These are phyloP conservation scores for Jackrogersella minutella DNA, from an alignment of 495 filamentous ascomycete genomes.

Conservation along the genomic window DNA sequence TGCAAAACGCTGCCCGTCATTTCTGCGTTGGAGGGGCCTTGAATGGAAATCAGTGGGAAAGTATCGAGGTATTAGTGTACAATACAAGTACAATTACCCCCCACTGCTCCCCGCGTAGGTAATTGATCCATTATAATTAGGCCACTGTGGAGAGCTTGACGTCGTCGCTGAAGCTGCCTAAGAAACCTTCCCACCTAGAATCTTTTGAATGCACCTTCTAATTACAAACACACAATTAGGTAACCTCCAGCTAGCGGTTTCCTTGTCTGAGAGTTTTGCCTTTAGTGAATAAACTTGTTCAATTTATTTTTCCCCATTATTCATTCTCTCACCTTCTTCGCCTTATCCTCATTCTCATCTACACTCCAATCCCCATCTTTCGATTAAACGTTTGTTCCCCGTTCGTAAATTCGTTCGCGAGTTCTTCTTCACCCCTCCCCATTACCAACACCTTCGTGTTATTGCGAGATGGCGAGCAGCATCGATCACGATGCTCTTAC, in stretches of 20 bases:
- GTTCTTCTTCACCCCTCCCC: background rate
- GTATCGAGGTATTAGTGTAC: background rate
- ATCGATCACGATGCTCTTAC: conserved; percentile 73
- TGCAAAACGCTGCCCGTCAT: conserved; percentile 26
- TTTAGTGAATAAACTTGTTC: too few relatives aligned
- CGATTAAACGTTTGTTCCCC: too few relatives aligned
- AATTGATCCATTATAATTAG: conserved; percentile 5
- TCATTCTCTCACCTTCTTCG: too few relatives aligned
- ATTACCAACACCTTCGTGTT: background rate
- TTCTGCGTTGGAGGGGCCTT: conserved; percentile 8
- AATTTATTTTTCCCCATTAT: too few relatives aligned
- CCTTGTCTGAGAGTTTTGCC: too few relatives aligned
- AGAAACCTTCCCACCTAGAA: background rate
- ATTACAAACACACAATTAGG: conserved; percentile 10
- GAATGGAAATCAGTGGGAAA: background rate
- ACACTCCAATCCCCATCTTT: too few relatives aligned
- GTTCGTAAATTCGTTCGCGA: too few relatives aligned
- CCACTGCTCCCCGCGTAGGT: conserved; percentile 14
- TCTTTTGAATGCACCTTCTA: background rate
- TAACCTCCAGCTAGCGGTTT: too few relatives aligned
- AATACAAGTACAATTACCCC: background rate
- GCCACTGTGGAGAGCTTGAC: conserved; percentile 42
- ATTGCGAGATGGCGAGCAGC: conserved; percentile 53
- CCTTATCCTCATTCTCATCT: too few relatives aligned
- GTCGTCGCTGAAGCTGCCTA: conserved; percentile 44